phyloP scores from a whole-genome alignment of 257 asterid species.

The Marsdenia floribunda region DNA sequence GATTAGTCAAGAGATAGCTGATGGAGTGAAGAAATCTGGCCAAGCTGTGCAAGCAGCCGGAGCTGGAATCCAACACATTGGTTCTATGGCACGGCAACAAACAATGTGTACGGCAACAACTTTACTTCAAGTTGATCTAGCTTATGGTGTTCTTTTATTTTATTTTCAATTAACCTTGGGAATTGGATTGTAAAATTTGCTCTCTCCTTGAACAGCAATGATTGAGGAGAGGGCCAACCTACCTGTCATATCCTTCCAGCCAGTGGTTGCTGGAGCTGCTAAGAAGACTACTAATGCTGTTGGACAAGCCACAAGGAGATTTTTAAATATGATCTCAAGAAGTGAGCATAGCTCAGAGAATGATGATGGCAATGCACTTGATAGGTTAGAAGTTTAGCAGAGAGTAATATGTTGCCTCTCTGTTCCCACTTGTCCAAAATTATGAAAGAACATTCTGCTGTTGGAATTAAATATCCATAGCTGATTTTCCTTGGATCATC shows the following conservation, averaged over 20 bases:
- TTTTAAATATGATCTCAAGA: constrained; percentile 62
- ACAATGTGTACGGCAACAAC: constrained; percentile 59
- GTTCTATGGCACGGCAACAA: constrained; percentile 71
- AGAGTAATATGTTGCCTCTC: not conserved
- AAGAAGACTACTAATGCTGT: constrained; percentile 79
- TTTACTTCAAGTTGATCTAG: constrained; percentile 8
- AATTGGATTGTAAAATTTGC: constrained; percentile 6
- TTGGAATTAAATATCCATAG: not conserved
- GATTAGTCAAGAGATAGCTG: constrained; percentile 80
- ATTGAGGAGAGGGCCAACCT: constrained; percentile 89
- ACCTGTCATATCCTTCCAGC: constrained; percentile 76
- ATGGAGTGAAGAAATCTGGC: constrained; percentile 83
- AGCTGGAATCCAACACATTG: constrained; percentile 82
- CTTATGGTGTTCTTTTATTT: not conserved
- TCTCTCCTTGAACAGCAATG: constrained; percentile 53
- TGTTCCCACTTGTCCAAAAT: not conserved
- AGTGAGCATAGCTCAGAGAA: constrained; percentile 38
- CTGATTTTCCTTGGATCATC: not conserved
- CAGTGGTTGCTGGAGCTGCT: constrained; percentile 85
- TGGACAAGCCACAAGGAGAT: constrained; percentile 60
- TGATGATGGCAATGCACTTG: constrained; percentile 34
- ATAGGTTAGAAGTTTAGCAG: constrained; percentile 23
- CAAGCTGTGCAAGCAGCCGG: constrained; percentile 94
- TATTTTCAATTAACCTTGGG: constrained; percentile 2
- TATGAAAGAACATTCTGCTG: not conserved